Evolutionary conservation across 139 green algal genomes (phyloP), one percentile per base, ranked within the genome.

Genomic region (Pycnococcus provasolii): DNA sequence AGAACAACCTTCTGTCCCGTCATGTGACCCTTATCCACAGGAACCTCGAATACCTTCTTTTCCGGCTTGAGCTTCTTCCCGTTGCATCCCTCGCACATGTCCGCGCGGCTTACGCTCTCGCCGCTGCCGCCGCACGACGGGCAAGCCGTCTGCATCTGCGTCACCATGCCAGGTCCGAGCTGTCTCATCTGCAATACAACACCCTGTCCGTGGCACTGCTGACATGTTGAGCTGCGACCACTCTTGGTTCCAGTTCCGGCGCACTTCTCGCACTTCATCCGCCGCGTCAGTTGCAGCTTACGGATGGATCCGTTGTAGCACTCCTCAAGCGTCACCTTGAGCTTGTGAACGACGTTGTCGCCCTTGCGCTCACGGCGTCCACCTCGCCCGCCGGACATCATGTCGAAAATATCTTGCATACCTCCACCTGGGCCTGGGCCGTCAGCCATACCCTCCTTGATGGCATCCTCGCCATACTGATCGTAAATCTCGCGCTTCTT

Each of bases 401-500:
- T 78, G 54, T 96, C 89, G 70, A 98, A 98, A 43, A 98, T 89
- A 74, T 96, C 92, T 77, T 95, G 91, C 54, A 86, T 86, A 26
- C 26, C 26, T 26, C 26, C 26, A 37, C 79, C 80, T 44, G 77
- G 81, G 55, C 83, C 84, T 43, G 85, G 86, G 41, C 84, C 87
- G 44, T 70, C 74, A 26, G 80, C 84, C 77, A 91, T 88, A 57
- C 89, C 91, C 72, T 99, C 93, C 80, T 98, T 99, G 45, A 97
- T 73, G 0, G 90, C 93, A 50, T 99, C 93, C 77, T 99, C 93
- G n/a, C 93, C 93, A 78, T 96, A 97, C 85, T 98, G 82, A 62
- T 98, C 92, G 71, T 98, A 98, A n/a, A 97, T 91, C 52, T 87
- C 74, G 39, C 86, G 74, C 79, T 99, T 99, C 76, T 99, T 89